These are phyloP conservation scores for Sphagnum fallax DNA, from an alignment of 228 moss, liverwort and hornwort genomes.

Conservation along the genomic window DNA sequence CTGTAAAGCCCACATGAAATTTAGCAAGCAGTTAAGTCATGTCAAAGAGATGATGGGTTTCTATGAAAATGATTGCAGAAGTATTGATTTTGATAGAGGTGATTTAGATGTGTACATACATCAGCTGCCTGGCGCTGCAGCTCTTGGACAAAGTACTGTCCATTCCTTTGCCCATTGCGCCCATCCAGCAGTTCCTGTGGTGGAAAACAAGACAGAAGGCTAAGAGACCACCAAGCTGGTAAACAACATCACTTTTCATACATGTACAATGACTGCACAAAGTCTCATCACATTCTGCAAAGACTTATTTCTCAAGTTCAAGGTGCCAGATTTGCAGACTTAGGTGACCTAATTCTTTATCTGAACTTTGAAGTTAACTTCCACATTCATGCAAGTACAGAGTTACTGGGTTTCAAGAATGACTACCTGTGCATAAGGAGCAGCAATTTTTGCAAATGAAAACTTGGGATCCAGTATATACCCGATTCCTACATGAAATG, in stretches of 20 bases:
- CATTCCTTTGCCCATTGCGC: slow-evolving; percentile 44
- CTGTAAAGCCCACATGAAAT: slow-evolving; percentile 20
- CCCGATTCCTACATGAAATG: slow-evolving; percentile 59
- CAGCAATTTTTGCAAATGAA: slow-evolving; percentile 93
- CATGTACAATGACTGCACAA: neutral
- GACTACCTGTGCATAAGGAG: slow-evolving; percentile 92
- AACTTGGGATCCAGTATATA: slow-evolving; percentile 73
- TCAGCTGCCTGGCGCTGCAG: slow-evolving; percentile 89
- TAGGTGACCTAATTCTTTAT: no score
- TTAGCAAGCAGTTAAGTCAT: neutral
- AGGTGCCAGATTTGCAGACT: no score
- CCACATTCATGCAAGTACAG: no score
- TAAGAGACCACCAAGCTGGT: no score
- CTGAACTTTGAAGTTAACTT: no score
- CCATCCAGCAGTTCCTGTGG: slow-evolving; percentile 80
- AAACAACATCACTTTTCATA: no score
- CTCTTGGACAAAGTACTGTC: slow-evolving; percentile 73
- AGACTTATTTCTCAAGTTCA: neutral
- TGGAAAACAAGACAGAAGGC: neutral
- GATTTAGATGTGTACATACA: slow-evolving; percentile 23
- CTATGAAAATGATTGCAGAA: neutral
- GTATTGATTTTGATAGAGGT: neutral
- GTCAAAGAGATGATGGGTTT: neutral
- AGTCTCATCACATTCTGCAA: neutral
- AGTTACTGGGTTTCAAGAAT: no score